Base-by-base conservation (phyloP, 768 basidiomycete genomes). In the Calocybe gangraenosa region DNA sequence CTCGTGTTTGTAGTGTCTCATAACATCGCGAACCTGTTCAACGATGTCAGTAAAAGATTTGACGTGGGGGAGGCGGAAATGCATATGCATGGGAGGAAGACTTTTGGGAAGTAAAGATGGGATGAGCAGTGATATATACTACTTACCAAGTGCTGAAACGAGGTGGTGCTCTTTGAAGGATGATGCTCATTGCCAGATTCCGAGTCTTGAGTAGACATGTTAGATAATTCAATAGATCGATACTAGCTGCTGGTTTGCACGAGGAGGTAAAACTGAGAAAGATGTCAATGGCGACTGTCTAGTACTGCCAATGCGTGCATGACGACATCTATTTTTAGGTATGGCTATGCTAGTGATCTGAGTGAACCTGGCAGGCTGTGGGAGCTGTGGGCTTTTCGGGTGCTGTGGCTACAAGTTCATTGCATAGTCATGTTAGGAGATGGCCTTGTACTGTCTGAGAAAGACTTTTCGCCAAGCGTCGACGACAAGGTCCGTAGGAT, bases 1-100 rank as follows among this genome's bases (percentile, higher is more conserved):
- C 60, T 93, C 92, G 43, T 85, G 77, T 54, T 73, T 82, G 65
- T 76, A 74, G 46, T 78, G 76, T 53, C 75, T 82, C 62, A 87
- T 76, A 31, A 73, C 81, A 58, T 84, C 81, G 49, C 73, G 73
- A 22, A 87, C 79, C 84, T 89, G 81, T 21, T 75, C 66, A 34
- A 78, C 53, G 49, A 74, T 49, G 50, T 75, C 60, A 56, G 74
- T 61, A 46, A 76, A 68, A 13, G 73, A 72, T 41, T 65, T 63
- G 22, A 67, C 62, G 23, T 59, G 68, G 40, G 73, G 73, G 38
- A 77, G 62, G 50, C 73, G 73, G 58, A 73, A 71, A 56, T 72
- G 74, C 73, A 74, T 75, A 56, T 73, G 74, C 73, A 74, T 75
- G 31, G 45, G 20, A 15, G 39, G 28, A 23, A 35, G 15, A n/a